These are phyloP conservation scores for Candida dubliniensis DNA, from an alignment of 1,139 yeast genomes.

Conservation along the genomic window DNA sequence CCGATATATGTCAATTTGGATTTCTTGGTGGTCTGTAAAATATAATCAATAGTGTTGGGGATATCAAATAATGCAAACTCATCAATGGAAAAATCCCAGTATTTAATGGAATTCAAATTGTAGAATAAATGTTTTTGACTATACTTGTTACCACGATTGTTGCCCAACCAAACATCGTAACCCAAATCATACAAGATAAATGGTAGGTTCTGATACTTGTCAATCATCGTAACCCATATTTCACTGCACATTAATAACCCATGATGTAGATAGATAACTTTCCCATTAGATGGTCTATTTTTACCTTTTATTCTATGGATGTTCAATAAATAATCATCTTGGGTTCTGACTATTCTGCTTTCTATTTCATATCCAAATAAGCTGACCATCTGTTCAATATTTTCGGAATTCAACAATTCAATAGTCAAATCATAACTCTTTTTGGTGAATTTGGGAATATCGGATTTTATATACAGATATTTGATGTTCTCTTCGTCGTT, in stretches of 20 bases:
- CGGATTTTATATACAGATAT: conserved; percentile 14
- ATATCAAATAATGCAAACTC: conserved; percentile 51
- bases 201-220: conserved; percentile 67
- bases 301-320: conserved; percentile 26
- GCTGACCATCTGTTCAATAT: conserved; percentile 35
- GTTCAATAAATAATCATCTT: conserved; percentile 42
- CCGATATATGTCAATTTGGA: conserved; percentile 68
- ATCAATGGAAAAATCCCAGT: conserved; percentile 50
- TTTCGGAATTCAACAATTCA: conserved; percentile 32
- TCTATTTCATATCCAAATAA: conserved; percentile 43
- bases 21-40: conserved; percentile 25
- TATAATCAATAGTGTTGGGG: conserved; percentile 45
- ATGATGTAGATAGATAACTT: conserved; percentile 80
- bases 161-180: conserved; percentile 91
- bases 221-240: conserved; percentile 77
- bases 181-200: conserved; percentile 75
- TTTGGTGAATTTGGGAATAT: conserved; percentile 17
- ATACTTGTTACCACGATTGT: conserved; percentile 87
- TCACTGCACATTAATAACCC: conserved; percentile 91
- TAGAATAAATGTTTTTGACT: conserved; percentile 49
- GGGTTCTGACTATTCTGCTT: conserved; percentile 38
- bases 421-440: conserved; percentile 31
- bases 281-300: conserved; percentile 27
- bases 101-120: conserved; percentile 37
- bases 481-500: conserved; percentile 14